Conservation (phyloP, 495 filamentous ascomycete species). For the Aspergillus bertholletiae region DNA sequence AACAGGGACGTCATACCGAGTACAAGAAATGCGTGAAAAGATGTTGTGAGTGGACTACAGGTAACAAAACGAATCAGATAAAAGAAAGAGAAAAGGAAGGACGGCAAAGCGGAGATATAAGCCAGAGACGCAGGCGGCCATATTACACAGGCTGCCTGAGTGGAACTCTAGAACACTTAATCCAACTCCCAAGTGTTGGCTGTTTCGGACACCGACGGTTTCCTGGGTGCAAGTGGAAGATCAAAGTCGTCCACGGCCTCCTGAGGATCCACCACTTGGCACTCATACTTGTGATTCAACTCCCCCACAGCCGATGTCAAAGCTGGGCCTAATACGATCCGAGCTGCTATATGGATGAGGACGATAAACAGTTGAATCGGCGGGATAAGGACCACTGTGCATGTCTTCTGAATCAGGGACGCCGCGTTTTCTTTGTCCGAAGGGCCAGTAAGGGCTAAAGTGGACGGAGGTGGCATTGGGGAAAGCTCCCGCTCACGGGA, state of each 20-base stretch:
- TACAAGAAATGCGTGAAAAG: neutral
- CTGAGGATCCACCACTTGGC: constrained; percentile 10
- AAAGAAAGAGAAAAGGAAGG: too few species aligned
- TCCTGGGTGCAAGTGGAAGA: constrained; percentile 32
- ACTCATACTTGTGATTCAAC: constrained; percentile 16
- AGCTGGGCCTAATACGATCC: constrained; percentile 58
- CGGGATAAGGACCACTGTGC: constrained; percentile 69
- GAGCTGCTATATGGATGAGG: constrained; percentile 75
- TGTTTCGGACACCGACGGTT: constrained; percentile 25
- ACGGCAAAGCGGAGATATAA: neutral
- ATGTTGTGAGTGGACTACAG: neutral
- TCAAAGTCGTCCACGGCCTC: constrained; percentile 40
- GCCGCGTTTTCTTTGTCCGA: constrained; percentile 52
- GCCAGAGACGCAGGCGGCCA: constrained; percentile 7
- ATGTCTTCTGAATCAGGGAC: constrained; percentile 70
- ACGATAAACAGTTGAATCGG: constrained; percentile 70
- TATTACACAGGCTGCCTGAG: neutral
- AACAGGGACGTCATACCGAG: constrained; percentile 2
- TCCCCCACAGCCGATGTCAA: constrained; percentile 17
- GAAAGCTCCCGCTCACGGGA: constrained; percentile 62
- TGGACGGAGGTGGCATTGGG: constrained; percentile 64
- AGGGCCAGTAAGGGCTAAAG: constrained; percentile 52
- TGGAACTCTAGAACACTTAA: constrained; percentile 7
- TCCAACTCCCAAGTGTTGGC: constrained; percentile 32
- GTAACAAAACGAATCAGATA: too few species aligned